phyloP scores from a whole-genome alignment of 2,329 filamentous ascomycete genomes.

The Penicillium frequentans region DNA sequence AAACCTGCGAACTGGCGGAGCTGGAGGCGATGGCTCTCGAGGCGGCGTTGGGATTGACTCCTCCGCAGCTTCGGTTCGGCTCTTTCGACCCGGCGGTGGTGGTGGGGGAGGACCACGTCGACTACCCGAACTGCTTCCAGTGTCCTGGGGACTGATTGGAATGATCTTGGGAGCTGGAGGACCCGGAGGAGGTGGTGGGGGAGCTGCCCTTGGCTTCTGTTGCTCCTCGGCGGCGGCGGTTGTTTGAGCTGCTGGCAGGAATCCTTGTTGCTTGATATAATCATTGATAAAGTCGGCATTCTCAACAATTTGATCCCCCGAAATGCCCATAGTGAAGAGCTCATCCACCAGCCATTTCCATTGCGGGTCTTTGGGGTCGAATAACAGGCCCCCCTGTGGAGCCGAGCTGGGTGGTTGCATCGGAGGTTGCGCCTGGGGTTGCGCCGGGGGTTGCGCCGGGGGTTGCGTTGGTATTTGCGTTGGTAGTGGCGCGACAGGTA shows the following conservation, averaged over 20 bases:
- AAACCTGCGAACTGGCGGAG: slow-evolving; percentile 62
- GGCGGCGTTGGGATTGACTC: slow-evolving; percentile 62
- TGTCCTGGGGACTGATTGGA: slow-evolving; percentile 61
- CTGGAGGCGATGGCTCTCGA: slow-evolving; percentile 67
- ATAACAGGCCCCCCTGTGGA: slow-evolving; percentile 44
- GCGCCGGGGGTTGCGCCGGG: slow-evolving; percentile 1
- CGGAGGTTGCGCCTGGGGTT: slow-evolving; percentile 14
- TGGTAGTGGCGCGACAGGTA: slow-evolving; percentile 32
- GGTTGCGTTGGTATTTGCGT: neutral
- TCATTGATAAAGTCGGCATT: slow-evolving; percentile 68
- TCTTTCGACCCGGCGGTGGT: slow-evolving; percentile 53
- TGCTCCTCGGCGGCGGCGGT: slow-evolving; percentile 44
- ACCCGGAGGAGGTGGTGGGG: slow-evolving; percentile 66
- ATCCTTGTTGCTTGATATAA: slow-evolving; percentile 64
- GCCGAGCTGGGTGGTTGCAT: slow-evolving; percentile 25
- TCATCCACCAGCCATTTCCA: slow-evolving; percentile 63
- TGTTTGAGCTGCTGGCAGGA: slow-evolving; percentile 34
- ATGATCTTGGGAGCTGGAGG: slow-evolving; percentile 44
- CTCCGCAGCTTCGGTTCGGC: slow-evolving; percentile 50
- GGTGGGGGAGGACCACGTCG: slow-evolving; percentile 63
- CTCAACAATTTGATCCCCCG: slow-evolving; percentile 66
- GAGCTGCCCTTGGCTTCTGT: slow-evolving; percentile 54
- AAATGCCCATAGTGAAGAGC: slow-evolving; percentile 64
- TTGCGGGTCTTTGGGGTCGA: slow-evolving; percentile 63
- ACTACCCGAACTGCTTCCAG: slow-evolving; percentile 53